Percentiles rank a stretch among this genome's conserved stretches.
Conservation (phyloP, 164 flowering plant species). For the Vitis riparia region DNA sequence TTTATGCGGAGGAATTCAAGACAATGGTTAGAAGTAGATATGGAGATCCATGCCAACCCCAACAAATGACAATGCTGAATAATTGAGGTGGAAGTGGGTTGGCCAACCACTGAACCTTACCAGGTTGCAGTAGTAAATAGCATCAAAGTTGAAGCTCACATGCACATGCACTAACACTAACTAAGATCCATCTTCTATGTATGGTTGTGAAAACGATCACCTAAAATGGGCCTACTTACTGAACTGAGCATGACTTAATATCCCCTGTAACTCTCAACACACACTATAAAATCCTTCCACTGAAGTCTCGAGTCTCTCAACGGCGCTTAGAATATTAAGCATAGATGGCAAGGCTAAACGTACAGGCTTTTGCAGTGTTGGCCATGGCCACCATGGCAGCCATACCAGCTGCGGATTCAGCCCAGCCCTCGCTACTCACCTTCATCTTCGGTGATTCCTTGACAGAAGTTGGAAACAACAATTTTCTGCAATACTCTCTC, state of each 20-base stretch:
- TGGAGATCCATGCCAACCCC: too few species aligned
- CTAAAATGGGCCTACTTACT: slow-evolving; percentile 27
- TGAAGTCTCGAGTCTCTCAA: not conserved
- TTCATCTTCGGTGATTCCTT: slow-evolving; percentile 78
- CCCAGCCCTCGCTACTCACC: slow-evolving; percentile 34
- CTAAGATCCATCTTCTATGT: not conserved
- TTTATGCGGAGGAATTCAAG: too few species aligned
- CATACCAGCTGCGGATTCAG: slow-evolving; percentile 10
- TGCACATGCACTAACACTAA: too few species aligned
- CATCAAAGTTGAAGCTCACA: too few species aligned
- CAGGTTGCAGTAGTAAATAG: too few species aligned
- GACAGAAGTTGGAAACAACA: slow-evolving; percentile 87
- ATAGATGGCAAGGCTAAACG: slow-evolving; percentile 15
- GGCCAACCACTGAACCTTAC: too few species aligned
- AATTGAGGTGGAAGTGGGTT: too few species aligned
- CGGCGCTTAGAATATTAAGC: not conserved
- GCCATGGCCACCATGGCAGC: slow-evolving; percentile 8
- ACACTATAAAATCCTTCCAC: not conserved
- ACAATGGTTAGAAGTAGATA: too few species aligned
- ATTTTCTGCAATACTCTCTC: slow-evolving; percentile 54
- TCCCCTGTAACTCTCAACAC: not conserved
- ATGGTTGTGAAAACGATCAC: slow-evolving; percentile 21
- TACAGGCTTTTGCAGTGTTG: not conserved
- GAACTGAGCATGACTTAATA: slow-evolving; percentile 24
- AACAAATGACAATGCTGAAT: too few species aligned